Conservation (phyloP, 148 eudicot species). For the Silene uniflora region DNA sequence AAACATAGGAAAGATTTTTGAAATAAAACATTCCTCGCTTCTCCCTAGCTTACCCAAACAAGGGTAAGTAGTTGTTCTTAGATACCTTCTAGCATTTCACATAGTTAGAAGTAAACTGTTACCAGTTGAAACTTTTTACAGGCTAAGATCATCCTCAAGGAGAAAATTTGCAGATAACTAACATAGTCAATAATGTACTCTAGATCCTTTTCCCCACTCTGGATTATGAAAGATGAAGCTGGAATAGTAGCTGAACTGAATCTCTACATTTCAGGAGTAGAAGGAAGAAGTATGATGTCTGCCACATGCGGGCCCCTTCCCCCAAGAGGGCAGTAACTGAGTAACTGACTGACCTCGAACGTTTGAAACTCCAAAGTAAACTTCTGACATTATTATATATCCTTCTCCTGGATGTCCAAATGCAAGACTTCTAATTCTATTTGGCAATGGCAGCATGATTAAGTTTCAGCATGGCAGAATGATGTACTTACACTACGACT, state of each 20-base stretch:
- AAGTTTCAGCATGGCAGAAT: neutral
- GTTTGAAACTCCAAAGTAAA: neutral
- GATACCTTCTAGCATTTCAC: neutral
- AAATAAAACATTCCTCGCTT: neutral
- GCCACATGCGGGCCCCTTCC: too few relatives aligned
- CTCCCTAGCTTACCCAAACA: neutral
- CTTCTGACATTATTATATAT: too few relatives aligned
- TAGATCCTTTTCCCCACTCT: neutral
- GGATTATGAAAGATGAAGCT: neutral
- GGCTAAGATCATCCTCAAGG: neutral
- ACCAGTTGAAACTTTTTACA: neutral
- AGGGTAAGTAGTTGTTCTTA: neutral
- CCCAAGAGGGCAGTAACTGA: neutral
- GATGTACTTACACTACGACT: neutral
- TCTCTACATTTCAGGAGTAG: neutral
- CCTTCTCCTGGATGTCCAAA: too few relatives aligned
- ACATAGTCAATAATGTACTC: too few relatives aligned
- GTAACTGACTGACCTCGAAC: neutral
- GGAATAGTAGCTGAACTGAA: neutral
- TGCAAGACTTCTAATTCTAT: too few relatives aligned
- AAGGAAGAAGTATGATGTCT: neutral
- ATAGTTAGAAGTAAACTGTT: neutral
- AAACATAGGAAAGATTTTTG: neutral
- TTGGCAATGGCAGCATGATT: neutral
- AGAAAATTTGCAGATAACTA: too few relatives aligned